Percentiles rank a stretch among this genome's conserved stretches.
These are phyloP conservation scores for Psilocybe azurescens DNA, from an alignment of 768 basidiomycete species.

Conservation along the genomic window DNA sequence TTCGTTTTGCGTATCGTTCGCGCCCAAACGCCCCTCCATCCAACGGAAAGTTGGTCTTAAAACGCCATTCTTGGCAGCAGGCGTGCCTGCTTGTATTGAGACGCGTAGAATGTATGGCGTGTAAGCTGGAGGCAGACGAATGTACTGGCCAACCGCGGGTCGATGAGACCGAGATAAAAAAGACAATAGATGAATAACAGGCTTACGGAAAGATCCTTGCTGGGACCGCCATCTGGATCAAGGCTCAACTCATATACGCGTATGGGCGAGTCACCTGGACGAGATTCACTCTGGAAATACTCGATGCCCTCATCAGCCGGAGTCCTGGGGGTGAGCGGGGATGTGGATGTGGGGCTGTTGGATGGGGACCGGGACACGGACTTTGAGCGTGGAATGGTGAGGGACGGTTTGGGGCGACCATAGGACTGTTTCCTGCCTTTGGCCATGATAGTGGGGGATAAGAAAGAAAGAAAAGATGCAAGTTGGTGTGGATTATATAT, in stretches of 20 bases:
- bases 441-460: constrained; percentile 18
- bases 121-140: constrained; percentile 92
- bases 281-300: constrained; percentile 72
- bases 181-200: not conserved
- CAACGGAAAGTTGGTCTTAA: constrained; percentile 96
- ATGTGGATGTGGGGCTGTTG: constrained; percentile 31
- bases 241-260: constrained; percentile 87
- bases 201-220: constrained; percentile 80
- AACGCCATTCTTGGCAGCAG: constrained; percentile 87
- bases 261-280: constrained; percentile 64
- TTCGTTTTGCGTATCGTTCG: constrained; percentile 73
- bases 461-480: constrained; percentile 12
- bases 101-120: constrained; percentile 91
- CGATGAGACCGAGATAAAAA: constrained; percentile 10
- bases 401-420: constrained; percentile 31
- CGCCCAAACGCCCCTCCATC: constrained; percentile 89
- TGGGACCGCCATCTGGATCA: constrained; percentile 90
- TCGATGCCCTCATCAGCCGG: constrained; percentile 93
- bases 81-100: constrained; percentile 89
- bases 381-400: constrained; percentile 34
- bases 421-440: constrained; percentile 30
- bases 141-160: constrained; percentile 63
- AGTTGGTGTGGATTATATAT: not conserved
- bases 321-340: constrained; percentile 73
- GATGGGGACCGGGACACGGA: constrained; percentile 27